These are phyloP conservation scores for Aspergillus sclerotiicarbonarius DNA, from an alignment of 495 filamentous ascomycete genomes.

Conservation along the genomic window DNA sequence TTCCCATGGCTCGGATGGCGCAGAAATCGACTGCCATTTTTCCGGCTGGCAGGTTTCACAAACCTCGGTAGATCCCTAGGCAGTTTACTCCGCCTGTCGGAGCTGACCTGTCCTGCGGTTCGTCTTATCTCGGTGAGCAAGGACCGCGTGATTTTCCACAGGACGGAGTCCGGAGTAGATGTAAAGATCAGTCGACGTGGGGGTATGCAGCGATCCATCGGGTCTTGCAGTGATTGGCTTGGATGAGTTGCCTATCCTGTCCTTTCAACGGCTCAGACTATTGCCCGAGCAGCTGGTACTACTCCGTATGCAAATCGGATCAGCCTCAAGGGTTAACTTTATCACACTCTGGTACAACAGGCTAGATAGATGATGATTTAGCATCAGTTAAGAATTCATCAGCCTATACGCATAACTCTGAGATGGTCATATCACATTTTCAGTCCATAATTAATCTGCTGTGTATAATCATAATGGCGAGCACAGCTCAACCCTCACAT, in stretches of 20 bases:
- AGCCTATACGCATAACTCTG: not conserved
- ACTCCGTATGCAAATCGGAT: too few species aligned
- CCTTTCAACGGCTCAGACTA: too few species aligned
- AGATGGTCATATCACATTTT: not conserved
- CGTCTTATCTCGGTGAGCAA: not conserved
- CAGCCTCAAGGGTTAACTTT: too few species aligned
- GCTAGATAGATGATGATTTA: too few species aligned
- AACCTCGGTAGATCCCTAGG: not conserved
- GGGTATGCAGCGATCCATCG: not conserved
- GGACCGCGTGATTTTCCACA: too few species aligned
- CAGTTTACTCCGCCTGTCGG: not conserved
- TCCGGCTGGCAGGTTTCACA: too few species aligned
- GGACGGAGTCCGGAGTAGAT: too few species aligned
- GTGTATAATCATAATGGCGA: conserved; percentile 8
- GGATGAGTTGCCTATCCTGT: not conserved
- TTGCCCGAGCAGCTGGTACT: too few species aligned
- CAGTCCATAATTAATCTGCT: not conserved
- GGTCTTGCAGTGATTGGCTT: not conserved
- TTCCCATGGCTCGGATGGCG: not conserved
- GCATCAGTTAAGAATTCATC: not conserved
- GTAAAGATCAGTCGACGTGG: not conserved
- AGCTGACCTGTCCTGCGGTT: not conserved
- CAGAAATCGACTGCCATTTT: too few species aligned
- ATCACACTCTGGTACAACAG: too few species aligned
- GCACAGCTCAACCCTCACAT: conserved; percentile 24